These are phyloP conservation scores for Solanum tarapatanum DNA, from an alignment of 257 asterid genomes.

Conservation along the genomic window DNA sequence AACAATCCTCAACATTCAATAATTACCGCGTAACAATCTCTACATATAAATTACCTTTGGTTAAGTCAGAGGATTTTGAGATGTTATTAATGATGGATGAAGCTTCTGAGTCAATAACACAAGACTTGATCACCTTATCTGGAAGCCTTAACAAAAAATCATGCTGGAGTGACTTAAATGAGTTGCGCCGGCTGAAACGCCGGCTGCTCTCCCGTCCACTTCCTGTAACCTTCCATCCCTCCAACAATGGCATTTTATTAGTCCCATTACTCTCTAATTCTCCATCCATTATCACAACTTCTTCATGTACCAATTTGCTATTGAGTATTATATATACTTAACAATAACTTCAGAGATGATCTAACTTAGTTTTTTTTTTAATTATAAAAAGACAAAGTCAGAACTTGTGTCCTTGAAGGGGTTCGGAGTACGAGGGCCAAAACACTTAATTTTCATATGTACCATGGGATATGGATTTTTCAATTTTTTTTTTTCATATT, in stretches of 20 bases:
- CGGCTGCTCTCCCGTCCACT: slow-evolving; percentile 38
- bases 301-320: neutral
- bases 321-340: neutral
- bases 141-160: slow-evolving; percentile 60
- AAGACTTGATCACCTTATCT: slow-evolving; percentile 42
- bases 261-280: neutral
- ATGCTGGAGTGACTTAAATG: slow-evolving; percentile 45
- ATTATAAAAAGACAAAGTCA: neutral
- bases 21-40: neutral
- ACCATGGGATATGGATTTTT: neutral
- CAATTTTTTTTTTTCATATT: neutral
- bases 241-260: slow-evolving; percentile 35
- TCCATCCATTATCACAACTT: neutral
- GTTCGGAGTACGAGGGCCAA: neutral
- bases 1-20: neutral
- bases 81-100: slow-evolving; percentile 21
- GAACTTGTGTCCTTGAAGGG: neutral
- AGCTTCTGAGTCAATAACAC: slow-evolving; percentile 32
- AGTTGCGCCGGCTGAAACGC: slow-evolving; percentile 47
- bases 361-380: neutral
- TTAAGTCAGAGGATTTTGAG: slow-evolving; percentile 36
- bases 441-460: neutral
- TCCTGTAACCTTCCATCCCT: slow-evolving; percentile 25
- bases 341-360: neutral
- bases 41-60: slow-evolving; percentile 26